Conservation (phyloP, 2,329 filamentous ascomycete genomes). For the Epicoccum sorghinum region DNA sequence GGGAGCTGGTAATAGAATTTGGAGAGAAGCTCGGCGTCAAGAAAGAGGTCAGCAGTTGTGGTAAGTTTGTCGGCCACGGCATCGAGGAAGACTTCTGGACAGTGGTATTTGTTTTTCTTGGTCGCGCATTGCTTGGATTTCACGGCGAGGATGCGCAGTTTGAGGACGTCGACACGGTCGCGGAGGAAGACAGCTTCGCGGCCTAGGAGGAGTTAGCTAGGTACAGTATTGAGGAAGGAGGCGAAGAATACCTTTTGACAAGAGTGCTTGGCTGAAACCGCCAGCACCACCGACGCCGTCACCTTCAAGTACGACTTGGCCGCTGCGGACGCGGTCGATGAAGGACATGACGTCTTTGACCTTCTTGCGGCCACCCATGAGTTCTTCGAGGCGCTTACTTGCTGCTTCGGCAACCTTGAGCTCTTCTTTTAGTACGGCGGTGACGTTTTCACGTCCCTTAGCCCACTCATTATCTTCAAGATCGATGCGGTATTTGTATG, state of each 20-base stretch:
- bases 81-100: conserved; percentile 96
- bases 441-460: conserved; percentile 82
- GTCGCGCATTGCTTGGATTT: conserved; percentile 88
- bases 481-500: conserved; percentile 97
- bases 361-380: conserved; percentile 81
- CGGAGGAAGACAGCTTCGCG: conserved; percentile 93
- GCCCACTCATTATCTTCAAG: conserved; percentile 90
- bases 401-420: conserved; percentile 82
- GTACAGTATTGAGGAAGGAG: too few species aligned
- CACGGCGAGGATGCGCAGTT: conserved; percentile 84
- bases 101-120: conserved; percentile 91
- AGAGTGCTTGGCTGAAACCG: conserved; percentile 85
- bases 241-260: conserved; percentile 72
- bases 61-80: conserved; percentile 94
- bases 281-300: conserved; percentile 85
- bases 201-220: conserved; percentile 58
- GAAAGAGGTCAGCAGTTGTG: conserved; percentile 91
- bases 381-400: conserved; percentile 74
- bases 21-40: conserved; percentile 93
- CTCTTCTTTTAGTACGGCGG: conserved; percentile 82
- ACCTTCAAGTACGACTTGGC: conserved; percentile 83
- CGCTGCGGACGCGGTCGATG: conserved; percentile 86
- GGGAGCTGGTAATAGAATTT: conserved; percentile 97
- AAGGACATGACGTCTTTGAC: conserved; percentile 88
- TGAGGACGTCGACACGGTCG: conserved; percentile 87